Evolutionary conservation across 306 rosid genomes (phyloP), one percentile per base, ranked within the genome.

Genomic region (Hylodesmum podocarpum): DNA sequence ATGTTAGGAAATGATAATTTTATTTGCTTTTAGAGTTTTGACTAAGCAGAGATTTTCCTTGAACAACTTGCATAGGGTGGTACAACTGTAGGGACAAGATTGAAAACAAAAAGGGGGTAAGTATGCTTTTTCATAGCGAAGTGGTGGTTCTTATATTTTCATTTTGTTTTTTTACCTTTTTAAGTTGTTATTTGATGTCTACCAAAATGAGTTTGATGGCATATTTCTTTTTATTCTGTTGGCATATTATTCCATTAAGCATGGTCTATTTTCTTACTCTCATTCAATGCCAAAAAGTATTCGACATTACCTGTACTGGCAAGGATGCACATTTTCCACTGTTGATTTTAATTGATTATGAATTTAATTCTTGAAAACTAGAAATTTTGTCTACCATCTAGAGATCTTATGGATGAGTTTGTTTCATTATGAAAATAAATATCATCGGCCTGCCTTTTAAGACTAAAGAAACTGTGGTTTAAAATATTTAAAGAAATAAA

Each of bases 51-150:
- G n/a, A n/a, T n/a, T n/a, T n/a, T n/a, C n/a, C n/a, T n/a, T n/a
- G n/a, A n/a, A n/a, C n/a, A 91, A 97, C 96, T 94, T 62, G 98
- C 97, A 44, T 97, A 94, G 84, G 98, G 98, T 70, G 98, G 98
- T 81, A 91, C 98, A 43, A 97, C 98, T 86, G 98, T 94, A 34
- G 98, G 98, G 80, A 94, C 98, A 66, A 96, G 98, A 86, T 84
- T 94, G 83, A 94, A 94, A 84, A 94, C 98, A 80, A 91, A 90
- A 90, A 94, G 83, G 80, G 98, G 98, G 97, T 94, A 86, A 37
- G 91, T 70, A 71, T 71, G 66, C 58, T 76, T 64, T 44, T 40
- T 85, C 64, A 41, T 55, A 21, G 33, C 76, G 67, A 70, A 72
- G 61, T n/a, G 21, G 66, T 70, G 57, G 29, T 61, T 40, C 57